Evolutionary conservation across 805 yeast genomes (phyloP), one percentile per base, ranked within the genome.

Genomic region (Lipomyces anomalus): DNA sequence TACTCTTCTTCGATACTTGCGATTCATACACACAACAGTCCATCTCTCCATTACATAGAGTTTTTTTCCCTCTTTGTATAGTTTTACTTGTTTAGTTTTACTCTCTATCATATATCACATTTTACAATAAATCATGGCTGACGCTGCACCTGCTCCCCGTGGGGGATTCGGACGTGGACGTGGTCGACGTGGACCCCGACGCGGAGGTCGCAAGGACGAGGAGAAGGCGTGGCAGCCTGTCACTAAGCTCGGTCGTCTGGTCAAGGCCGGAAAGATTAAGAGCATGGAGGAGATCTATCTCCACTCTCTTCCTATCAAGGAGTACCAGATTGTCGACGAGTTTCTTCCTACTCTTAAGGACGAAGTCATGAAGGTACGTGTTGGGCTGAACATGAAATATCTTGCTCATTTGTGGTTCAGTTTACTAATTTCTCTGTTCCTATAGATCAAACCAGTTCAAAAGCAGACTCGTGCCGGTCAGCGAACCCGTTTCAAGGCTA

Each of bases 391-490:
- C n/a, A 13, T n/a, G 13, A 28, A 13, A 28, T 28, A 34, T 7
- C 16, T 34, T 13, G 9, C 30, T 13, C 11, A 13, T 9, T 9
- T 13, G 30, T 9, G 9, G 30, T 26, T 34, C 13, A 11, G 11
- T 13, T 18, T n/a, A 4, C 21, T 20, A 26, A 18, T 35, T 4
- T 22, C 39, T 42, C 11, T 17, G 11, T 9, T 9, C 11, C 9
- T 22, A 13, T 6, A 36, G 87, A 92, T 92, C 80, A 83, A 90
- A 80, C 95, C 98, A 63, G 98, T 92, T 66, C 98, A 92, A 79
- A 92, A 92, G 84, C 98, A 92, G 79, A 92, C 98, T 82, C 82
- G 95, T 78, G 98, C 98, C 68, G 98, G 98, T 88, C 98, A 92
- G 82, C 90, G 98, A 83, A 92, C 97, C 78, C 88, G 98, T 82